phyloP scores from a whole-genome alignment of 495 filamentous ascomycete species.

The Cudoniella acicularis region DNA sequence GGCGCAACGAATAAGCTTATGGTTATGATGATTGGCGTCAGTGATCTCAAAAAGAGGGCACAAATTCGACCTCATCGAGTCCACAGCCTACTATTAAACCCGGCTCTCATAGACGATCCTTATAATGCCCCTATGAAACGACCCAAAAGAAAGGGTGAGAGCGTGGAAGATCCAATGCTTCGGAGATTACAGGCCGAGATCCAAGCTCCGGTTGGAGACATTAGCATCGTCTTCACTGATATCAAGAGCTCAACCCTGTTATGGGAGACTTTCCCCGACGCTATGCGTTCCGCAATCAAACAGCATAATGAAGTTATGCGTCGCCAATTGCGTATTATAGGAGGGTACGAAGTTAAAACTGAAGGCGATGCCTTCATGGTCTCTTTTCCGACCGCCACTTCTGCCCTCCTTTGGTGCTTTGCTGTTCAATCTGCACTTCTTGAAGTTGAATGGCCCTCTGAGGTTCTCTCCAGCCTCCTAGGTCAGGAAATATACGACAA shows the following conservation, averaged over 20 bases:
- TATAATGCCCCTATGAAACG: constrained; percentile 55
- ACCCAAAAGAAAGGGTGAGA: constrained; percentile 65
- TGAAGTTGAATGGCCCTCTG: constrained; percentile 86
- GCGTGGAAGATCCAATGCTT: constrained; percentile 73
- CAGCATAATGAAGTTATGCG: constrained; percentile 95
- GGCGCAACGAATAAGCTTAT: constrained; percentile 92
- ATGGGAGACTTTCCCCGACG: constrained; percentile 93
- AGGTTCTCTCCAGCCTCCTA: constrained; percentile 82
- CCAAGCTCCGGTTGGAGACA: constrained; percentile 80
- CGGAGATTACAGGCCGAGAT: constrained; percentile 83
- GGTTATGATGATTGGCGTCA: constrained; percentile 95
- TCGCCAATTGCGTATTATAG: constrained; percentile 85
- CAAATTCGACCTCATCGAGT: constrained; percentile 63
- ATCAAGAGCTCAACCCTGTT: constrained; percentile 97
- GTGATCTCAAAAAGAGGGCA: constrained; percentile 80
- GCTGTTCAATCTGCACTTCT: constrained; percentile 85
- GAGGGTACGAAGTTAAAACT: constrained; percentile 98
- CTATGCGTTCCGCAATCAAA: constrained; percentile 94
- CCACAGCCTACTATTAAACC: constrained; percentile 70
- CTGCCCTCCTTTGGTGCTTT: constrained; percentile 92
- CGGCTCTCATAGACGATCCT: constrained; percentile 66
- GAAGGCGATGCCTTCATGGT: constrained; percentile 99
- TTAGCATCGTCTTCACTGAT: constrained; percentile 96
- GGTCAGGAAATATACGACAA: constrained; percentile 78
- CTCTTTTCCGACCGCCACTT: constrained; percentile 91